Evolutionary conservation across 2,329 filamentous ascomycete genomes (phyloP), one percentile per base, ranked within the genome.

Genomic region (Alternaria sp.): DNA sequence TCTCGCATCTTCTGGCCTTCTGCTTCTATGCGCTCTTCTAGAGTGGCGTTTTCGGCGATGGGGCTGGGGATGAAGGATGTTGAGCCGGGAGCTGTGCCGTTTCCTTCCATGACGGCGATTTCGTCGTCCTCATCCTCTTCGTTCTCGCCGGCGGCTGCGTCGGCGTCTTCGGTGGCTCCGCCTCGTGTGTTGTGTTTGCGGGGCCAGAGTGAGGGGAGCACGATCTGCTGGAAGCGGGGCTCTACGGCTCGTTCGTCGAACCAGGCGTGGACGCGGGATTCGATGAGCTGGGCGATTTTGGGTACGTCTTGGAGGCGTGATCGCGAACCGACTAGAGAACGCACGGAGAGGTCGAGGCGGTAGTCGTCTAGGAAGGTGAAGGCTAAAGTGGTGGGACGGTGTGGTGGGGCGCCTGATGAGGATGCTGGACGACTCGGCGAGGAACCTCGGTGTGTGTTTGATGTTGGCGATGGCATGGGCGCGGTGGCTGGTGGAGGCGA

Each of bases 281-380:
- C 93, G 44, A 96, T 89, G 2, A 96, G 84, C 77, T 95, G 91
- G 0, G 93, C 92, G 72, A 96, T 95, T 77, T 96, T 96, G 26
- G 93, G 93, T 1, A 96, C 91, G 77, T 96, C 92, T 75, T 96
- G 92, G 4, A 96, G 82, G 15, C 92, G 85, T 4, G 90, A 92
- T n/a, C 92, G 87, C 62, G 90, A 92, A 36, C 93, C 93, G 6
- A 96, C 87, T 13, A 96, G 85, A 57, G 91, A 93, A 65, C 91
- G 87, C 26, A 95, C 91, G 4, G 90, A 93, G 67, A 96, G 90
- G 78, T 96, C 93, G 19, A 96, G 85, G 25, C 92, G 85, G 81
- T 96, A 96, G 81, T 96, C 92, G 77, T 95, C 92, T 32, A 95
- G 85, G 76, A 99, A 99, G 60, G 93, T 96, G 80, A 99, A 98